phyloP scores from a whole-genome alignment of 805 yeast genomes.

The Wickerhamomyces bovis region DNA sequence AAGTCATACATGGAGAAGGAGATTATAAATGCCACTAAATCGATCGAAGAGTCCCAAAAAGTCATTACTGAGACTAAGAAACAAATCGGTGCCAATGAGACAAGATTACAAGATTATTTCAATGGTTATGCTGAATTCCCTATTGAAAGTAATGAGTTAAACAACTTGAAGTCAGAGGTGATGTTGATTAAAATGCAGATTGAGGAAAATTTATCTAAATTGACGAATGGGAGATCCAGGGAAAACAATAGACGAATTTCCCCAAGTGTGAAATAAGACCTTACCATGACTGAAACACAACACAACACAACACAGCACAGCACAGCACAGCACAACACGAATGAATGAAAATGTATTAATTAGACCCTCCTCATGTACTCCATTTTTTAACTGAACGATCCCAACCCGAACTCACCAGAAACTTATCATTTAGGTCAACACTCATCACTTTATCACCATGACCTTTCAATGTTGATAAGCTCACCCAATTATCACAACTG shows the following conservation, averaged over 20 bases:
- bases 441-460: slow-evolving; percentile 70
- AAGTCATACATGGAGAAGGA: slow-evolving; percentile 58
- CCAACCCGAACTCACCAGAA: slow-evolving; percentile 71
- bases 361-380: slow-evolving; percentile 23
- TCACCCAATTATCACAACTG: slow-evolving; percentile 68
- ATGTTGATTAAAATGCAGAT: slow-evolving; percentile 11
- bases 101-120: slow-evolving; percentile 15
- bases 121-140: slow-evolving; percentile 11
- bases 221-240: slow-evolving; percentile 15
- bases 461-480: slow-evolving; percentile 43
- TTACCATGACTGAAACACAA: too few species aligned
- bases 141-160: slow-evolving; percentile 11
- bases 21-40: slow-evolving; percentile 43
- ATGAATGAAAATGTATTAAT: not conserved
- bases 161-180: slow-evolving; percentile 8
- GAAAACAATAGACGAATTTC: slow-evolving; percentile 15
- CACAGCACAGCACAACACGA: not conserved
- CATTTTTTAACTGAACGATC: slow-evolving; percentile 72
- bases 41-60: slow-evolving; percentile 39
- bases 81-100: slow-evolving; percentile 8
- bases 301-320: too few species aligned
- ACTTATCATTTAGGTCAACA: slow-evolving; percentile 47
- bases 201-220: slow-evolving; percentile 16
- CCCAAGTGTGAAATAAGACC: slow-evolving; percentile 11
- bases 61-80: slow-evolving; percentile 23